phyloP scores from a whole-genome alignment of 1,139 yeast genomes.

The Pichia sp. region DNA sequence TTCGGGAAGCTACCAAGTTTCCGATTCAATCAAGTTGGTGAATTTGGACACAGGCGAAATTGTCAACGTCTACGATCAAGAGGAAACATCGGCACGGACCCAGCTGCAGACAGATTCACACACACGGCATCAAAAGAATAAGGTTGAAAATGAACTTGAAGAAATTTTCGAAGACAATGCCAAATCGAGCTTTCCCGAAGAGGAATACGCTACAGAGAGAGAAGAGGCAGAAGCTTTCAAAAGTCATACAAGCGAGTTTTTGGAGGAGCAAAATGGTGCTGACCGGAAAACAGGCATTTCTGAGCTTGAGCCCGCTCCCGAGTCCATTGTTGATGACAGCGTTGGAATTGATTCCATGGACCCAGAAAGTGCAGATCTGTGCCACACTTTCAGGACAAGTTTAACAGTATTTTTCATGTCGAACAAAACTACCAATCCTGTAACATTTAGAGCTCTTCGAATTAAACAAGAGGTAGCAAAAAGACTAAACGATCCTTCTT shows the following conservation, averaged over 20 bases:
- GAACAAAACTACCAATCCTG: conserved; percentile 5
- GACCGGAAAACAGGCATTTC: background rate
- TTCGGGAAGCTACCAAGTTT: conserved; percentile 13
- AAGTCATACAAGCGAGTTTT: background rate
- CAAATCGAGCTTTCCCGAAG: too few relatives aligned
- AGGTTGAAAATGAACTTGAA: too few relatives aligned
- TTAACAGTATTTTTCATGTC: conserved; percentile 15
- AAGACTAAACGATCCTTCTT: background rate
- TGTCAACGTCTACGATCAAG: conserved; percentile 5
- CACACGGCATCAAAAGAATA: too few relatives aligned
- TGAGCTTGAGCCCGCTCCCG: conserved; percentile 12
- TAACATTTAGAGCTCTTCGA: background rate
- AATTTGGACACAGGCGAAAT: conserved; percentile 18
- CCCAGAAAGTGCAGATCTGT: background rate
- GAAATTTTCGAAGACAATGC: too few relatives aligned
- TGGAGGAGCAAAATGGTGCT: background rate
- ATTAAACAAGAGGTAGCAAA: conserved; percentile 1
- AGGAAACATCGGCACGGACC: too few relatives aligned
- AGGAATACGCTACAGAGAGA: background rate
- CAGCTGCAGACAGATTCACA: too few relatives aligned
- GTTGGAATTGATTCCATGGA: background rate
- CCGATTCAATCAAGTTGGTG: conserved; percentile 23
- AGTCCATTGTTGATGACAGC: background rate
- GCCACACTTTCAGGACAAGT: conserved; percentile 6
- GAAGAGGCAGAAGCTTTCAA: background rate